Percentiles rank a stretch among this genome's conserved stretches.
Evolutionary conservation across 371 early-diverging fungal genomes (phyloP).

Genomic region (Mucor lusitanicus): DNA sequence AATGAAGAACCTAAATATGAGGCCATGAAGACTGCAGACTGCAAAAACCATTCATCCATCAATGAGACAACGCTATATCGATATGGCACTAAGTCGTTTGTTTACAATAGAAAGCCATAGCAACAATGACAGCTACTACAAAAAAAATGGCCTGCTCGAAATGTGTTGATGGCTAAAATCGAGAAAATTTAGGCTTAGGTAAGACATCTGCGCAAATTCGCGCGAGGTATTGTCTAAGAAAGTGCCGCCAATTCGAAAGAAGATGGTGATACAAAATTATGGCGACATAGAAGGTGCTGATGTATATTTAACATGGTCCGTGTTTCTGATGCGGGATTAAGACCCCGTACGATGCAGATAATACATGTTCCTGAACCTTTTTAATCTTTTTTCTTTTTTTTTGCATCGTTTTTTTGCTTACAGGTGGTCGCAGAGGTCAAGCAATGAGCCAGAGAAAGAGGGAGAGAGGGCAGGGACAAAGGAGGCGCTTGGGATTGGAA

Average conservation of each 20-base stretch:
- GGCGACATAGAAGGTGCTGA: slow-evolving; percentile 21
- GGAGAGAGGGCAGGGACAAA: too few species aligned
- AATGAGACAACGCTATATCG: too few species aligned
- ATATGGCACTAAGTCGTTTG: too few species aligned
- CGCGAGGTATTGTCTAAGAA: background rate
- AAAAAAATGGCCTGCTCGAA: background rate
- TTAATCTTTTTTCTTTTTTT: slow-evolving; percentile 1
- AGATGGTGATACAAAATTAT: background rate
- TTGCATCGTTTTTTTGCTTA: background rate
- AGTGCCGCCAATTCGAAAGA: slow-evolving; percentile 9
- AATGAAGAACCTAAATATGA: too few species aligned
- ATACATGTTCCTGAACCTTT: slow-evolving; percentile 36
- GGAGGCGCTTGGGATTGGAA: too few species aligned
- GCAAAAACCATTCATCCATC: too few species aligned
- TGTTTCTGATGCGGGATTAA: slow-evolving; percentile 38
- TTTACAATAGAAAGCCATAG: too few species aligned
- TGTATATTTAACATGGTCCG: slow-evolving; percentile 34
- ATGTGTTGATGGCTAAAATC: background rate
- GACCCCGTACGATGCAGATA: slow-evolving; percentile 39
- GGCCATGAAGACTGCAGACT: too few species aligned
- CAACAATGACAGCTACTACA: background rate
- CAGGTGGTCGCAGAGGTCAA: too few species aligned
- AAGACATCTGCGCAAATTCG: background rate
- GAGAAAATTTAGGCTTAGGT: slow-evolving; percentile 3
- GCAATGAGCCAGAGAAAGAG: too few species aligned